Percentiles rank a stretch among this genome's conserved stretches.
These are phyloP conservation scores for Teratosphaeria nubilosa DNA, from an alignment of 2,329 filamentous ascomycete species.

Conservation along the genomic window DNA sequence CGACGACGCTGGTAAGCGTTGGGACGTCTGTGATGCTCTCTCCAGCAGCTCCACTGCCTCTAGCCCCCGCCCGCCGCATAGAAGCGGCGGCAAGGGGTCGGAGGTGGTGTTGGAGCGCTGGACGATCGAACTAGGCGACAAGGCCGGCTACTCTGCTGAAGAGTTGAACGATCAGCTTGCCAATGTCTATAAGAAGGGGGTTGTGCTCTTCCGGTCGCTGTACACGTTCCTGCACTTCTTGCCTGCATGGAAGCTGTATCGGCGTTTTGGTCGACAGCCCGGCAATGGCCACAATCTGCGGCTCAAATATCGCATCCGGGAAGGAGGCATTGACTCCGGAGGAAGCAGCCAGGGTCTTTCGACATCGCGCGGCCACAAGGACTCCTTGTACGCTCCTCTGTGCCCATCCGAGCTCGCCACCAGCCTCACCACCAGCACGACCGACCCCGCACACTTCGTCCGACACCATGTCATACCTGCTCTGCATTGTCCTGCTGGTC, in stretches of 20 bases:
- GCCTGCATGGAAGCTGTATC: conserved; percentile 77
- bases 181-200: conserved; percentile 92
- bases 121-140: conserved; percentile 69
- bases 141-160: conserved; percentile 42
- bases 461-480: conserved; percentile 66
- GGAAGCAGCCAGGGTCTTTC: conserved; percentile 26
- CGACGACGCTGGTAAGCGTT: conserved; percentile 82
- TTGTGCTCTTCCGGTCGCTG: conserved; percentile 84
- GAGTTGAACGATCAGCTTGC: conserved; percentile 56
- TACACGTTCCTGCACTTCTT: conserved; percentile 73
- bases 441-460: conserved; percentile 43
- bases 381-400: conserved; percentile 62
- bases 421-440: conserved; percentile 7
- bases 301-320: conserved; percentile 67
- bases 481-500: conserved; percentile 76
- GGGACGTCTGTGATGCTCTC: conserved; percentile 81
- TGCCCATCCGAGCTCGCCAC: conserved; percentile 49
- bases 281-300: conserved; percentile 52
- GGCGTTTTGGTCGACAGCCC: conserved; percentile 58
- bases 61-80: conserved; percentile 37
- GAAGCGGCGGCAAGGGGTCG: conserved; percentile 36
- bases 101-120: conserved; percentile 86
- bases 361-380: conserved; percentile 39
- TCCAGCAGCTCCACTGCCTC: conserved; percentile 43
- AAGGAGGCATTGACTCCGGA: conserved; percentile 48